Evolutionary conservation across 495 filamentous ascomycete genomes (phyloP).

Genomic region (Hypoxylon lenormandii): DNA sequence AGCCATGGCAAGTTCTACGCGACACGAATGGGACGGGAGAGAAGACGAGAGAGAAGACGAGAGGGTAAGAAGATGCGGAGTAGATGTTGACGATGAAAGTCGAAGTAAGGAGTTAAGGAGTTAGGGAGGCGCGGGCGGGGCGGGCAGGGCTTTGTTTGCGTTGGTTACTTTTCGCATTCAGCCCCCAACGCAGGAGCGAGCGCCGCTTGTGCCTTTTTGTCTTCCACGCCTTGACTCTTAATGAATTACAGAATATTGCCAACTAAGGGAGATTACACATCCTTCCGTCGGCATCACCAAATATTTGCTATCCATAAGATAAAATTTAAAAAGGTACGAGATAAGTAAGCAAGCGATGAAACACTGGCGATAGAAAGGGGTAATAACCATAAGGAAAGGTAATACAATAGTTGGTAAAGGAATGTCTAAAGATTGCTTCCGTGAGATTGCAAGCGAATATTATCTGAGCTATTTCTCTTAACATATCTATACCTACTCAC

Average conservation of each 20-base stretch:
- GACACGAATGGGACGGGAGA: slow-evolving; percentile 36
- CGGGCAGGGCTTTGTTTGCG: no score
- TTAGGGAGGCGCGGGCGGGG: no score
- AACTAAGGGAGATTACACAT: not conserved
- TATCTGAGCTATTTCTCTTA: no score
- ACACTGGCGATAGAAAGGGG: not conserved
- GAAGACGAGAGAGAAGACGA: slow-evolving; percentile 36
- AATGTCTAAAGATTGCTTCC: no score
- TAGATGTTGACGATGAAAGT: slow-evolving; percentile 35
- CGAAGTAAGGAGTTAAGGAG: slow-evolving; percentile 16
- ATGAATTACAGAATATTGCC: no score
- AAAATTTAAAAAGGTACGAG: not conserved
- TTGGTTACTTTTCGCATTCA: no score
- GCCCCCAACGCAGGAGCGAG: no score
- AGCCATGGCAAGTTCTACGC: slow-evolving; percentile 41
- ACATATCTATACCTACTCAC: slow-evolving; percentile 55
- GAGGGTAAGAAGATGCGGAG: slow-evolving; percentile 34
- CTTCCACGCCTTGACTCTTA: no score
- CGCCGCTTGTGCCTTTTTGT: no score
- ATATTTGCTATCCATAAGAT: not conserved
- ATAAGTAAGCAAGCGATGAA: not conserved
- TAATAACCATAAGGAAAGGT: not conserved
- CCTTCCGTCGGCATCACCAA: not conserved
- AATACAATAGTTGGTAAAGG: no score
- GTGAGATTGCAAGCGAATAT: no score